Conservation (phyloP, 345 rosid genomes). For the Fremontodendron californicum region DNA sequence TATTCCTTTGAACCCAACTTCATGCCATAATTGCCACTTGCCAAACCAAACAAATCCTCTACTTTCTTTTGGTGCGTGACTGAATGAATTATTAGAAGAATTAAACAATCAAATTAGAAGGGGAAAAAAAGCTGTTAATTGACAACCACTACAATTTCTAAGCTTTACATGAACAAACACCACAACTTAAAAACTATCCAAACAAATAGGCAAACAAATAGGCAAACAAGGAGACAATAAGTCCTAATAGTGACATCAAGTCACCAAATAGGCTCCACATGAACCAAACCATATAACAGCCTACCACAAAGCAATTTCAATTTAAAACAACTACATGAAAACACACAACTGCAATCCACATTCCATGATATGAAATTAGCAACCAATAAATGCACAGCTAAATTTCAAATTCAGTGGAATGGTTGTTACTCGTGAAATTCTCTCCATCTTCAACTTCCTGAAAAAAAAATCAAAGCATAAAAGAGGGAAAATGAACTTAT, state of each 20-base stretch:
- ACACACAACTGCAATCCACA: not conserved
- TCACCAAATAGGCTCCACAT: slow-evolving; percentile 4
- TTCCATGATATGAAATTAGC: not conserved
- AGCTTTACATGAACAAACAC: not conserved
- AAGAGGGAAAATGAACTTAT: not conserved
- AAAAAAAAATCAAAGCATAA: not conserved
- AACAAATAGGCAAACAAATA: not conserved
- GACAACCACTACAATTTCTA: not conserved
- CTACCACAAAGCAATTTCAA: not conserved
- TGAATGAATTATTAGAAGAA: not conserved
- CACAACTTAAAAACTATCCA: not conserved
- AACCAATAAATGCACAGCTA: not conserved
- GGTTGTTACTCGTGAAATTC: not conserved
- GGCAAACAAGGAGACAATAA: not conserved
- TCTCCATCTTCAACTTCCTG: not conserved
- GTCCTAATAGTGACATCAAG: not conserved
- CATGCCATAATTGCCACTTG: not conserved
- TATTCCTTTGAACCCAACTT: not conserved
- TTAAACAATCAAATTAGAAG: not conserved
- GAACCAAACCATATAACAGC: not conserved
- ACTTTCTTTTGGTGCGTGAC: not conserved
- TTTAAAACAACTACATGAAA: not conserved
- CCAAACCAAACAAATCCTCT: not conserved
- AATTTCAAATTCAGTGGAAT: not conserved
- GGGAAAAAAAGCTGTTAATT: not conserved